Evolutionary conservation across 176 grass and related monocot genomes (phyloP).

Genomic region (Alopecurus myosuroides): DNA sequence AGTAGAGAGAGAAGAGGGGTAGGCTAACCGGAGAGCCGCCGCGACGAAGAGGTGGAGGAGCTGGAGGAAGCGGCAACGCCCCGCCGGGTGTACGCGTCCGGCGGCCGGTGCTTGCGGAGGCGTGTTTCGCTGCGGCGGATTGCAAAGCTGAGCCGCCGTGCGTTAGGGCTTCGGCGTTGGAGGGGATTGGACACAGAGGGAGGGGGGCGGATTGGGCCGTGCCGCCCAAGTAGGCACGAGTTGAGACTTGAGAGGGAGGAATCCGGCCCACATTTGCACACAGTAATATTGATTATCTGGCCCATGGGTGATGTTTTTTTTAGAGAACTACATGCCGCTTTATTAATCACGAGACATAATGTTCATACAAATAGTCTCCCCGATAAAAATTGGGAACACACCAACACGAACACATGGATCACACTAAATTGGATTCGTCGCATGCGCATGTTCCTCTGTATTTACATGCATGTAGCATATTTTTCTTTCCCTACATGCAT

Average conservation of each 20-base stretch:
- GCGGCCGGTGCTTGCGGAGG: background rate
- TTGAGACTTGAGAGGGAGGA: background rate
- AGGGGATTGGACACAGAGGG: background rate
- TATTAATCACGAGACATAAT: no score
- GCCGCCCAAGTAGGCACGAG: background rate
- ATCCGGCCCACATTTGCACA: no score
- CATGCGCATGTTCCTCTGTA: no score
- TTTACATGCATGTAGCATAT: no score
- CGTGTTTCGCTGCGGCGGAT: background rate
- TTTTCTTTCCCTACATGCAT: no score
- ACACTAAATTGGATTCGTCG: no score
- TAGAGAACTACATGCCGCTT: no score
- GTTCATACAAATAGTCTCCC: no score
- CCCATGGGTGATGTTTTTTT: no score
- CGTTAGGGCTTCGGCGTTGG: slow-evolving; percentile 15
- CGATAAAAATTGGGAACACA: no score
- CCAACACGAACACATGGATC: no score
- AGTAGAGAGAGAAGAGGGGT: background rate
- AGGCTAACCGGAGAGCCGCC: background rate
- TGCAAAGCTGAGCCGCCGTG: background rate
- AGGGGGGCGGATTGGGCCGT: background rate
- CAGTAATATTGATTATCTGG: no score
- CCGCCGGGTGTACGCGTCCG: background rate
- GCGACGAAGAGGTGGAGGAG: background rate
- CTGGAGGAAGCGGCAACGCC: background rate